Percentiles rank a stretch among this genome's conserved stretches.
Evolutionary conservation across 805 yeast species (phyloP).

Genomic region (Pichia thaimueangensis): DNA sequence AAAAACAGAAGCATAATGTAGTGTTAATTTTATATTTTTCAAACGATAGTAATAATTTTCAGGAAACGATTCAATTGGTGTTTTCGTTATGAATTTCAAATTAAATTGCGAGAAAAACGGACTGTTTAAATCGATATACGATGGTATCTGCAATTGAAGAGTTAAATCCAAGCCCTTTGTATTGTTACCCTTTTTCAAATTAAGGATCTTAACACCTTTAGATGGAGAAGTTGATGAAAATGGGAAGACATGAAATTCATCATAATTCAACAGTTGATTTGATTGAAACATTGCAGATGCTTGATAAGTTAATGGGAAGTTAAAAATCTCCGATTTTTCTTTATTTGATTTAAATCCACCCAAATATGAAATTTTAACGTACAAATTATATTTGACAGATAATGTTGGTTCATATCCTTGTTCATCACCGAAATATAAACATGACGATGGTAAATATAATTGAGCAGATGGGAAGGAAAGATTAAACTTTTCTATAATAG

Average conservation of each 20-base stretch:
- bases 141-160: background rate
- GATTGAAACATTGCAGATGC: background rate
- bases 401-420: background rate
- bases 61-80: background rate
- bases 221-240: background rate
- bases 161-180: background rate
- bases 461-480: slow-evolving; percentile 3
- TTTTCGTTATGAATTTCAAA: background rate
- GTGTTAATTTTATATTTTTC: background rate
- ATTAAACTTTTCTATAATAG: background rate
- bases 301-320: slow-evolving; percentile 1
- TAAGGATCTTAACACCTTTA: too few species aligned
- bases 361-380: background rate
- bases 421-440: slow-evolving; percentile 1
- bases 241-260: background rate
- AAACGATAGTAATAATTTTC: background rate
- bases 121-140: background rate
- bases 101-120: background rate
- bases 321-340: background rate
- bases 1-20: background rate
- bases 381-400: background rate
- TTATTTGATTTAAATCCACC: background rate
- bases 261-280: background rate
- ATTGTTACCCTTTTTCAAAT: too few species aligned
- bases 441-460: slow-evolving; percentile 3